Base-by-base conservation (phyloP, 1,284 basidiomycete species). In the Microbotryum scabiosae region DNA sequence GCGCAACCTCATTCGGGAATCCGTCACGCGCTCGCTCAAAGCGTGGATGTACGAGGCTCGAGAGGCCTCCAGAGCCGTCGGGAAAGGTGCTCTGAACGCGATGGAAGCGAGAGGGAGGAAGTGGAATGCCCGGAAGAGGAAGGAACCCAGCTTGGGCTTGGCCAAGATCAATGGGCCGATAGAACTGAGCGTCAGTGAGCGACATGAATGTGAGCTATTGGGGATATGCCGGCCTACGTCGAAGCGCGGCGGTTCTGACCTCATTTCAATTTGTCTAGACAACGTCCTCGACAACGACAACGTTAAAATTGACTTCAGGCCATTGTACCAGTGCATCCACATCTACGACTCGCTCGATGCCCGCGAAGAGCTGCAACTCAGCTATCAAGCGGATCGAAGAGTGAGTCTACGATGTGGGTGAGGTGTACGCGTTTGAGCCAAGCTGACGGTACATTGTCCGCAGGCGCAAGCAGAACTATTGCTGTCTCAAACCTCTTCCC, bases 381-480 rank as follows among this genome's bases (percentile, higher is more conserved):
- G 86, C 51, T 99, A 97, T 73, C 93, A 98, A 76, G 89, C 90
- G 45, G 96, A 98, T 74, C 83, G 96, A 68, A 90, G 92, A 78
- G 91, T 86, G 71, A 50, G 78, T 62, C n/a, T 12, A 62, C 1
- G 20, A 51, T 25, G n/a, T 26, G 20, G 43, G 6, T 48, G 36
- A 25, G 51, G 10, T 36, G 50, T 21, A 25, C 43, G 25, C 41
- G 32, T 50, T 45, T 59, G n/a, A 21, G 28, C 20, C 50, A 50
- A 4, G 49, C 54, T 43, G 23, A 26, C 60, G 18, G 26, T 30
- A 20, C 20, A 21, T 53, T 61, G 41, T 10, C 5, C 2, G 5
- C 67, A 93, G 90, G 90, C 90, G 0, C 96, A 99, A 86, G 94
- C 96, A 5, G 88, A 90, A 68, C 82, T 99, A 10, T 93, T 98